Percentiles rank a stretch among this genome's conserved stretches.
phyloP scores from a whole-genome alignment of 1,284 basidiomycete species.

The Salmacisia buchloeana region DNA sequence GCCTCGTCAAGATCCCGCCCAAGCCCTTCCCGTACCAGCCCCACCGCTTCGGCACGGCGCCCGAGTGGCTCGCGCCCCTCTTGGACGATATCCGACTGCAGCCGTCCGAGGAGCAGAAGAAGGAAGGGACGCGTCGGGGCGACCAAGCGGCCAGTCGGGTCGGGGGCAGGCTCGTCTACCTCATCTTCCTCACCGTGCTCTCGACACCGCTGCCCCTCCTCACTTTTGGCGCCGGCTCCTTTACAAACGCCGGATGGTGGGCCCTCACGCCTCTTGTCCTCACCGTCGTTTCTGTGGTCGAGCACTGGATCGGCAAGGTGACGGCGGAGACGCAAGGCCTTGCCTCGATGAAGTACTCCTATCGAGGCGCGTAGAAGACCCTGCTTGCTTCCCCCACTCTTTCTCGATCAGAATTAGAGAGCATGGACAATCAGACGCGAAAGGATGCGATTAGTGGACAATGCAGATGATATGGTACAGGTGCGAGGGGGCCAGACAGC shows the following conservation, averaged over 20 bases:
- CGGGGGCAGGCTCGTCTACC: conserved; percentile 36
- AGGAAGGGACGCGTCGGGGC: not conserved
- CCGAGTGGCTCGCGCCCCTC: conserved; percentile 33
- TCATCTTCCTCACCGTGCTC: conserved; percentile 36
- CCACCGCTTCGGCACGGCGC: conserved; percentile 47
- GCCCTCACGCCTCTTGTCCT: conserved; percentile 30
- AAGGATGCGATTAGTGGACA: not conserved
- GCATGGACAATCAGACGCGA: too few species aligned
- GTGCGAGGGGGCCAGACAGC: too few species aligned
- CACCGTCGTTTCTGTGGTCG: conserved; percentile 23
- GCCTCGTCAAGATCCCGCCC: conserved; percentile 15
- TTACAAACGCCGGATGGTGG: conserved; percentile 47
- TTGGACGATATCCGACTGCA: conserved; percentile 37
- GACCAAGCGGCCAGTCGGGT: conserved; percentile 16
- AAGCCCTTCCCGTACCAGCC: conserved; percentile 32
- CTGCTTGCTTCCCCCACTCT: not conserved
- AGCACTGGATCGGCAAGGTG: conserved; percentile 34
- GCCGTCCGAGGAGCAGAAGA: conserved; percentile 18
- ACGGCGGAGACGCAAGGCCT: conserved; percentile 38
- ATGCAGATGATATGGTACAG: too few species aligned
- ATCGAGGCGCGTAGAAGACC: conserved; percentile 43
- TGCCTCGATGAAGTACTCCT: conserved; percentile 39
- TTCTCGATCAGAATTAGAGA: too few species aligned
- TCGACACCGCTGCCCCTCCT: conserved; percentile 37
- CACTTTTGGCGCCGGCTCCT: conserved; percentile 47